Evolutionary conservation across 495 filamentous ascomycete species (phyloP).

Genomic region (Penicillium angulare): DNA sequence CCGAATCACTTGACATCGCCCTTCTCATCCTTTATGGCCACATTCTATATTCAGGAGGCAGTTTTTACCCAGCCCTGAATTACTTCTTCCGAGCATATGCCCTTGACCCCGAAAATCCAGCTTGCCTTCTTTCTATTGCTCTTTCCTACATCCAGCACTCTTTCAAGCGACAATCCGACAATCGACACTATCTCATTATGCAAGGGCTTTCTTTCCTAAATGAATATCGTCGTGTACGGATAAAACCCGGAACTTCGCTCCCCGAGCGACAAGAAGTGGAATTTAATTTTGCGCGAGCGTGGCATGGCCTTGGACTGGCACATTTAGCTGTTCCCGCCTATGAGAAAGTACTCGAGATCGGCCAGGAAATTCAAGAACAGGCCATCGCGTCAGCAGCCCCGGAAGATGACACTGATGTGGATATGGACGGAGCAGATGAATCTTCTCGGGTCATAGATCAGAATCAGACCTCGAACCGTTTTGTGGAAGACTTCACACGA

Average conservation of each 20-base stretch:
- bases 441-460: not conserved
- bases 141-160: conserved; percentile 81
- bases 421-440: conserved; percentile 28
- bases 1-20: conserved; percentile 62
- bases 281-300: conserved; percentile 81
- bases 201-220: conserved; percentile 82
- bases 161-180: conserved; percentile 83
- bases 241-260: conserved; percentile 32
- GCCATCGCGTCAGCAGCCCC: conserved; percentile 14
- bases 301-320: conserved; percentile 74
- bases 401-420: conserved; percentile 16
- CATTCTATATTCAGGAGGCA: conserved; percentile 74
- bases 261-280: conserved; percentile 75
- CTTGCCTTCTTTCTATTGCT: conserved; percentile 66
- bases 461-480: conserved; percentile 12
- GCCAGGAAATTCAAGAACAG: conserved; percentile 36
- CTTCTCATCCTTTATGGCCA: conserved; percentile 86
- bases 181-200: conserved; percentile 79
- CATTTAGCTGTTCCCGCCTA: conserved; percentile 80
- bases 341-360: conserved; percentile 51
- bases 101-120: conserved; percentile 70
- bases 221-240: conserved; percentile 65
- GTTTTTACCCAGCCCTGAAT: conserved; percentile 78
- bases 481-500: conserved; percentile 60
- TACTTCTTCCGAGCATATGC: conserved; percentile 89